Conservation (phyloP, 306 rosid species). For the Sechiopsis laciniata region DNA sequence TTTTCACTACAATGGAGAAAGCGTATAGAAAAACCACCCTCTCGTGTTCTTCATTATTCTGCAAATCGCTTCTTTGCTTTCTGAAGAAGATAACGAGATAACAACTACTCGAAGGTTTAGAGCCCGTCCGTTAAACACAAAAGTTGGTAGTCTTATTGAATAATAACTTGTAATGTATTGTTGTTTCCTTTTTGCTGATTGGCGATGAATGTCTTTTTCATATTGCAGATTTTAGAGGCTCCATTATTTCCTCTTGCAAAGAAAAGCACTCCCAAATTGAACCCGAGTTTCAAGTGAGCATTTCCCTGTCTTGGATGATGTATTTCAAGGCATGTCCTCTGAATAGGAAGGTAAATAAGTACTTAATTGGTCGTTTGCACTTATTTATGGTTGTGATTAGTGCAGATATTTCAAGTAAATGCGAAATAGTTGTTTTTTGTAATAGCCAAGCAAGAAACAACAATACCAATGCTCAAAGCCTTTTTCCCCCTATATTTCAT, state of each 20-base stretch:
- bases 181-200: slow-evolving; percentile 19
- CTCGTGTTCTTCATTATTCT: slow-evolving; percentile 17
- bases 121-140: slow-evolving; percentile 90
- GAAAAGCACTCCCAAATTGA: slow-evolving; percentile 66
- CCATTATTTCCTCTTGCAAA: slow-evolving; percentile 67
- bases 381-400: no score
- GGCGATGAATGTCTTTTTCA: slow-evolving; percentile 25
- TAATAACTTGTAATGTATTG: slow-evolving; percentile 14
- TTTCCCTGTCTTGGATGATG: neutral
- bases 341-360: slow-evolving; percentile 61
- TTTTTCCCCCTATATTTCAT: slow-evolving; percentile 20
- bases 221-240: slow-evolving; percentile 73
- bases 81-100: slow-evolving; percentile 35
- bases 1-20: slow-evolving; percentile 22
- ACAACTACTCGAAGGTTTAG: slow-evolving; percentile 50
- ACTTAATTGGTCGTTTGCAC: neutral
- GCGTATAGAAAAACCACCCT: slow-evolving; percentile 13
- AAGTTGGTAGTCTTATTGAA: slow-evolving; percentile 49
- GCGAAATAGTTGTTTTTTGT: slow-evolving; percentile 77
- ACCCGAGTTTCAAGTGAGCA: slow-evolving; percentile 88
- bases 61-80: slow-evolving; percentile 21
- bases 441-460: slow-evolving; percentile 69
- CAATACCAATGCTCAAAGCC: slow-evolving; percentile 60
- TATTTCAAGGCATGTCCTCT: slow-evolving; percentile 77
- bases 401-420: slow-evolving; percentile 77